Conservation (phyloP, 2,329 filamentous ascomycete genomes). For the Daldinia eschscholtzii region DNA sequence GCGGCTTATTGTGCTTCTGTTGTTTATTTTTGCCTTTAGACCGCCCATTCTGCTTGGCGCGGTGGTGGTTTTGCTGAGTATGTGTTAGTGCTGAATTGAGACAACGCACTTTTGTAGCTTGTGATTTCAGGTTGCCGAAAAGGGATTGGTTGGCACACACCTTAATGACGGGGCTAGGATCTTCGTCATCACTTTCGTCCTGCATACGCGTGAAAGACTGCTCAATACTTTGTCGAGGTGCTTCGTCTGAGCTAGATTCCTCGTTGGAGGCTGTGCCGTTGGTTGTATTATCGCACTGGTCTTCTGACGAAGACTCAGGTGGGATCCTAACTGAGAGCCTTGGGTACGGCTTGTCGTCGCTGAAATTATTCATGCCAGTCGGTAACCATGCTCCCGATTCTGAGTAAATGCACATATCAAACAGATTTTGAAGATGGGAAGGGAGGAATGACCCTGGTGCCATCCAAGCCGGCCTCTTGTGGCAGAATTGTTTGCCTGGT, state of each 20-base stretch:
- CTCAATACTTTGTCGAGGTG: constrained; percentile 49
- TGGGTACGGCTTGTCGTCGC: constrained; percentile 70
- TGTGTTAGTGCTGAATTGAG: constrained; percentile 35
- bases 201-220: constrained; percentile 65
- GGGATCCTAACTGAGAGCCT: constrained; percentile 63
- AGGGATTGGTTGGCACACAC: constrained; percentile 47
- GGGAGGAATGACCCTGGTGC: constrained; percentile 70
- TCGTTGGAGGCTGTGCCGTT: constrained; percentile 64
- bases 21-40: constrained; percentile 43
- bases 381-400: constrained; percentile 72
- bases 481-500: constrained; percentile 58
- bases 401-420: constrained; percentile 78
- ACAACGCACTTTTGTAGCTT: constrained; percentile 3
- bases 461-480: constrained; percentile 65
- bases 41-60: constrained; percentile 37
- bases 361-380: constrained; percentile 75
- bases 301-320: constrained; percentile 60
- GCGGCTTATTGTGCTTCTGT: constrained; percentile 62
- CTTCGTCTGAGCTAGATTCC: constrained; percentile 66
- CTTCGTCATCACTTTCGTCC: constrained; percentile 71
- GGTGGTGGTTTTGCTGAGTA: constrained; percentile 41
- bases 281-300: constrained; percentile 63
- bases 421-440: constrained; percentile 75
- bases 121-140: not conserved
- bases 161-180: constrained; percentile 51